These are phyloP conservation scores for Spizellomyces sp. DNA, from an alignment of 192 early-diverging fungal genomes.

Conservation along the genomic window DNA sequence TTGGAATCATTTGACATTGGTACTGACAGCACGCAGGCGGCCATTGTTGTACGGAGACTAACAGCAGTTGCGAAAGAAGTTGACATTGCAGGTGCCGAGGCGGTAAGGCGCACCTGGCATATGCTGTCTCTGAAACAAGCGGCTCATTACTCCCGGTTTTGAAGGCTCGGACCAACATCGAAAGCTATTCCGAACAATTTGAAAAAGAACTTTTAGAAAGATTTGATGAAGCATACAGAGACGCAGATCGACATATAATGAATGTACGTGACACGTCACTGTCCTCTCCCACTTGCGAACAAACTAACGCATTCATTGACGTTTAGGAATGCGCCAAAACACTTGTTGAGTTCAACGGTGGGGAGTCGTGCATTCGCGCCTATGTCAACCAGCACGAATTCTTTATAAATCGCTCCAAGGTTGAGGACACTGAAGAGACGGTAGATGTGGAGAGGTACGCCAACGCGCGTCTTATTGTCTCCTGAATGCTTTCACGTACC, in stretches of 20 bases:
- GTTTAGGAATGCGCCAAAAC: constrained; percentile 82
- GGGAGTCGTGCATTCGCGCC: constrained; percentile 87
- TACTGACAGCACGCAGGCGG: constrained; percentile 58
- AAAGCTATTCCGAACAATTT: constrained; percentile 89
- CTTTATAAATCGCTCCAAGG: constrained; percentile 70
- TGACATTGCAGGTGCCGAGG: constrained; percentile 66
- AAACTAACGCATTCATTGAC: background rate
- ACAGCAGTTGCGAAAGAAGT: constrained; percentile 85
- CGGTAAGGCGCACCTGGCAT: constrained; percentile 14
- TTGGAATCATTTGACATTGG: background rate
- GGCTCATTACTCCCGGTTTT: no score
- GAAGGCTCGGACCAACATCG: constrained; percentile 81
- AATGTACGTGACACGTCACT: constrained; percentile 52
- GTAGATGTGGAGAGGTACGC: background rate
- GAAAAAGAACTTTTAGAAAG: constrained; percentile 85
- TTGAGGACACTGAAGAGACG: constrained; percentile 22
- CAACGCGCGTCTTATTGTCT: background rate
- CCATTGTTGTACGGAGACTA: constrained; percentile 80
- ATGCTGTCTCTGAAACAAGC: no score
- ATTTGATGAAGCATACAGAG: constrained; percentile 84
- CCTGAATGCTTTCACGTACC: background rate
- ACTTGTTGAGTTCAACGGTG: constrained; percentile 94
- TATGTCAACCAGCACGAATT: constrained; percentile 99
- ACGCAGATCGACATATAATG: constrained; percentile 75
- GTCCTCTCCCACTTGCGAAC: background rate